These are phyloP conservation scores for Carex myosuroides DNA, from an alignment of 176 grass and related monocot species.

Conservation along the genomic window DNA sequence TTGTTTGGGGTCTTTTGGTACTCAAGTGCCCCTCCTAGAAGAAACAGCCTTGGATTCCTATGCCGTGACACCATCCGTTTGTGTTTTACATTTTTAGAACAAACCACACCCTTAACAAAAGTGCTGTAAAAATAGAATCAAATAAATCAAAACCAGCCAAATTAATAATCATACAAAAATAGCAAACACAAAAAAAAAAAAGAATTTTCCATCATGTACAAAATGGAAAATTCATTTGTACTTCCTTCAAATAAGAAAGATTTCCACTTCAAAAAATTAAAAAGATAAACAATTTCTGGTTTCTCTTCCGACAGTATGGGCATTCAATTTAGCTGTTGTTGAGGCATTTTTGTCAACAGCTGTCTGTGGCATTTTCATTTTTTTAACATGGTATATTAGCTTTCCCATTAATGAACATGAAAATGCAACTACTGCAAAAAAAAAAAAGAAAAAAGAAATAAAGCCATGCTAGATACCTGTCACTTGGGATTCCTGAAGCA, in stretches of 20 bases:
- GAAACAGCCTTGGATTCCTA: conserved; percentile 78
- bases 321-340: not conserved
- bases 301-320: not conserved
- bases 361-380: not conserved
- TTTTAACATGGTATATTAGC: not conserved
- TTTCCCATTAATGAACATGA: not conserved
- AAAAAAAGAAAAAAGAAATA: not conserved
- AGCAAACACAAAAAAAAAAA: not conserved
- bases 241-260: not conserved
- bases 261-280: not conserved
- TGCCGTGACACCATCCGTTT: conserved; percentile 95
- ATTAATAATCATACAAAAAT: conserved; percentile 4
- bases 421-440: conserved; percentile 9
- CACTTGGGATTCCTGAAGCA: conserved; percentile 67
- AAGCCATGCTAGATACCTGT: conserved; percentile 49
- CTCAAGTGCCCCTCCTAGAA: conserved; percentile 91
- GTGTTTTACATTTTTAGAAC: conserved; percentile 99
- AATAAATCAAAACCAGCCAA: conserved; percentile 33
- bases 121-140: conserved; percentile 49
- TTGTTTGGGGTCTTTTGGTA: conserved; percentile 79
- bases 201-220: not conserved
- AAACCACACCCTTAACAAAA: conserved; percentile 92
- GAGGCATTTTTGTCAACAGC: not conserved
- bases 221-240: not conserved
- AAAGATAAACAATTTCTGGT: not conserved